These are phyloP conservation scores for Russula sp. DNA, from an alignment of 768 basidiomycete species.

Conservation along the genomic window DNA sequence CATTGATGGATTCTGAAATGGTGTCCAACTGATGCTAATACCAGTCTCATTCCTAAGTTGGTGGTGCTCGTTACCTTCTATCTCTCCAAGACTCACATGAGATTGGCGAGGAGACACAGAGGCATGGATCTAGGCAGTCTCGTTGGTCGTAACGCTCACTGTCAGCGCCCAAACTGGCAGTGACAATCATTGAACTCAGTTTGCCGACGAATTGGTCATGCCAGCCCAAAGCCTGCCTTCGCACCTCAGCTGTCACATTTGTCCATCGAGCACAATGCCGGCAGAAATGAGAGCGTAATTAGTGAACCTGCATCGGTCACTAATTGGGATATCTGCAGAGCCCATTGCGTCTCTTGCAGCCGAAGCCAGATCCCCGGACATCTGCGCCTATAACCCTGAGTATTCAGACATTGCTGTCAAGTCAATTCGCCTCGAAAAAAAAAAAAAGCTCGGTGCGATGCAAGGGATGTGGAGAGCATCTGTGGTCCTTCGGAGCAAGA, in stretches of 20 bases:
- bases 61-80: background rate
- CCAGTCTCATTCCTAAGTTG: background rate
- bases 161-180: conserved; percentile 20
- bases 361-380: conserved; percentile 9
- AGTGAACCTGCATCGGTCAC: conserved; percentile 10
- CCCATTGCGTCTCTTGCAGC: conserved; percentile 6
- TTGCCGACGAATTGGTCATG: conserved; percentile 17
- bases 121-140: background rate
- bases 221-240: conserved; percentile 1
- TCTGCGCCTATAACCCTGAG: background rate
- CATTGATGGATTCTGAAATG: background rate
- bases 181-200: conserved; percentile 24
- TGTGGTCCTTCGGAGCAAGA: background rate
- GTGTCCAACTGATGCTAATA: background rate
- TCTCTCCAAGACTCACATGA: background rate
- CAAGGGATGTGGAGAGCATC: background rate
- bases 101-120: background rate
- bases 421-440: background rate
- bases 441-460: background rate
- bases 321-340: conserved; percentile 7
- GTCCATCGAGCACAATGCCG: conserved; percentile 10
- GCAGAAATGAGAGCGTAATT: conserved; percentile 9
- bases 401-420: background rate
- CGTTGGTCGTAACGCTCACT: conserved; percentile 3
- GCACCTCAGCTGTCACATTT: conserved; percentile 17